Evolutionary conservation across 116 monocot genomes (phyloP).

Genomic region (Phalaenopsis hybrid): DNA sequence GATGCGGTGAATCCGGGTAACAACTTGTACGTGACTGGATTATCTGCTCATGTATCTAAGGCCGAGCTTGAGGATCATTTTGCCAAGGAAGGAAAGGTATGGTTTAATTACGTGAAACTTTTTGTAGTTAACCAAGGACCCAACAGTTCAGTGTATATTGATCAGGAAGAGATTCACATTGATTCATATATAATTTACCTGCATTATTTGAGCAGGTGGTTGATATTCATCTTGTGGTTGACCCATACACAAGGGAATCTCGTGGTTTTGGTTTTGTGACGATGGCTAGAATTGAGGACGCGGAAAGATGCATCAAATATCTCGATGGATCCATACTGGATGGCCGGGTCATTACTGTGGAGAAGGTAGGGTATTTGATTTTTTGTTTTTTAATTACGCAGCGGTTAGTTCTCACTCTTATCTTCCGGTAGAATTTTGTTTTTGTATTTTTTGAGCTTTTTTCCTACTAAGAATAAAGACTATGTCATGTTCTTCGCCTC

Average conservation of each 20-base stretch:
- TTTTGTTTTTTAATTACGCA: neutral
- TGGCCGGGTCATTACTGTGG: constrained; percentile 84
- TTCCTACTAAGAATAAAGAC: constrained; percentile 27
- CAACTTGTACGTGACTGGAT: constrained; percentile 77
- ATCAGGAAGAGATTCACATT: too few relatives aligned
- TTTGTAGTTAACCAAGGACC: too few relatives aligned
- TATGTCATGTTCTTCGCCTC: constrained; percentile 27
- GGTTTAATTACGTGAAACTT: neutral
- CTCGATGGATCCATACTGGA: constrained; percentile 44
- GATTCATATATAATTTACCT: too few relatives aligned
- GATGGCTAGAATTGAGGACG: constrained; percentile 51
- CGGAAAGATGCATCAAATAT: constrained; percentile 67
- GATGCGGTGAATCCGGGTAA: constrained; percentile 75
- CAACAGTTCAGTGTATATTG: too few relatives aligned
- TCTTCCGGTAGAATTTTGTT: neutral
- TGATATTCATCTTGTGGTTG: constrained; percentile 68
- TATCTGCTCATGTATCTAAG: constrained; percentile 45
- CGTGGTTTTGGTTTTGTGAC: constrained; percentile 94
- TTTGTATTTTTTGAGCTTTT: neutral
- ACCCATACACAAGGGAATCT: constrained; percentile 77
- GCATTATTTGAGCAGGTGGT: constrained; percentile 33
- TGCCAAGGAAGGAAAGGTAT: constrained; percentile 48
- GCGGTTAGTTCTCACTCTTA: neutral
- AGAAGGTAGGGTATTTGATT: constrained; percentile 43
- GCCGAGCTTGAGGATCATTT: constrained; percentile 54